Conservation (phyloP, 2,329 filamentous ascomycete genomes). For the Hypoxylon sp. region DNA sequence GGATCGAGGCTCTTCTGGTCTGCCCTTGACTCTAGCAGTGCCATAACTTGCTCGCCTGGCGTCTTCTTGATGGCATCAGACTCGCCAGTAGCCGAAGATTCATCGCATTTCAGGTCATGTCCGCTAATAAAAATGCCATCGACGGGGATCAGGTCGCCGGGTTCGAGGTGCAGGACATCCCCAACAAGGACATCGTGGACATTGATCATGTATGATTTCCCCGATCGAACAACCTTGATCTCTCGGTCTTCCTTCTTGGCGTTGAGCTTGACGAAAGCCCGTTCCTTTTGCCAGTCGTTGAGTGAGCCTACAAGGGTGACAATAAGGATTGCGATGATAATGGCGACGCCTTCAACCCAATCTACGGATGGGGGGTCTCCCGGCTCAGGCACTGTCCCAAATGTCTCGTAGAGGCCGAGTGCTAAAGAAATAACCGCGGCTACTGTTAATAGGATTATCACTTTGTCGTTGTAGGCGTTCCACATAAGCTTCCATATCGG, state of each 20-base stretch:
- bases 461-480: constrained; percentile 80
- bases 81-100: constrained; percentile 77
- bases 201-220: constrained; percentile 70
- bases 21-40: constrained; percentile 64
- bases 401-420: constrained; percentile 76
- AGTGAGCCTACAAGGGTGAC: constrained; percentile 70
- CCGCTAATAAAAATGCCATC: constrained; percentile 75
- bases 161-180: constrained; percentile 75
- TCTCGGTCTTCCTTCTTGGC: constrained; percentile 70
- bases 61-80: constrained; percentile 77
- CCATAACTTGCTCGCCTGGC: constrained; percentile 68
- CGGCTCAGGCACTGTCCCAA: constrained; percentile 59
- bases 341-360: constrained; percentile 74
- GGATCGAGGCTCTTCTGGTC: constrained; percentile 68
- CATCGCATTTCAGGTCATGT: constrained; percentile 75
- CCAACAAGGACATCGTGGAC: constrained; percentile 74
- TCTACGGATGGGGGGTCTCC: constrained; percentile 62
- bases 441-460: constrained; percentile 76
- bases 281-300: constrained; percentile 74
- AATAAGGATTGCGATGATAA: constrained; percentile 71
- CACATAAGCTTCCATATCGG: constrained; percentile 71
- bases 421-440: constrained; percentile 77
- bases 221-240: constrained; percentile 74
- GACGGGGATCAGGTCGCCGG: constrained; percentile 74
- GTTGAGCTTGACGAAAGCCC: constrained; percentile 70